Percentiles rank a stretch among this genome's conserved stretches.
These are phyloP conservation scores for Aspergillus saccharolyticus DNA, from an alignment of 495 filamentous ascomycete genomes.

Conservation along the genomic window DNA sequence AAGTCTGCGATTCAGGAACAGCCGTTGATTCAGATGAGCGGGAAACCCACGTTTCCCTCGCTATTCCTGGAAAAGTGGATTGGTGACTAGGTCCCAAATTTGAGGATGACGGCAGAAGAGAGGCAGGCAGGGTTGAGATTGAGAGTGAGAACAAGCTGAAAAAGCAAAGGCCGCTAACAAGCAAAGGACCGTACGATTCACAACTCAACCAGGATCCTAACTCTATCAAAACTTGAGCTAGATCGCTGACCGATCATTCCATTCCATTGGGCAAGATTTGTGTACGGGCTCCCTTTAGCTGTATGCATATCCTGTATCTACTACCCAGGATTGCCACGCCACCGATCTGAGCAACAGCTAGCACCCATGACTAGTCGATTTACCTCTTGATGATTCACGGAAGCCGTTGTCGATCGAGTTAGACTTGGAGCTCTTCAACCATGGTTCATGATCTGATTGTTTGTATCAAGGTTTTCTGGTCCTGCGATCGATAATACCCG, in stretches of 20 bases:
- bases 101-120: not conserved
- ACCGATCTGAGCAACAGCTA: not conserved
- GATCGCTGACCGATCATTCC: not conserved
- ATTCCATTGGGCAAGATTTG: not conserved
- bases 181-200: not conserved
- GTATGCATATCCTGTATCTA: not conserved
- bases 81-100: too few relatives aligned
- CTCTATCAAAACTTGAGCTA: not conserved
- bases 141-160: too few relatives aligned
- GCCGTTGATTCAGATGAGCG: not conserved
- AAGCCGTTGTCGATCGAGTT: not conserved
- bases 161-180: not conserved
- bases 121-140: too few relatives aligned
- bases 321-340: not conserved
- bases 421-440: not conserved
- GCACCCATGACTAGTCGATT: not conserved
- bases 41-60: not conserved
- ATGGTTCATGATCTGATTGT: not conserved
- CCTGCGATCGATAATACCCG: not conserved
- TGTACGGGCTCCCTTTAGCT: too few relatives aligned
- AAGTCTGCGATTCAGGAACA: not conserved
- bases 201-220: not conserved
- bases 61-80: not conserved
- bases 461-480: not conserved
- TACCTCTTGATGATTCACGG: not conserved